Conservation (phyloP, 192 early-diverging fungal genomes). For the Gigaspora rosea region DNA sequence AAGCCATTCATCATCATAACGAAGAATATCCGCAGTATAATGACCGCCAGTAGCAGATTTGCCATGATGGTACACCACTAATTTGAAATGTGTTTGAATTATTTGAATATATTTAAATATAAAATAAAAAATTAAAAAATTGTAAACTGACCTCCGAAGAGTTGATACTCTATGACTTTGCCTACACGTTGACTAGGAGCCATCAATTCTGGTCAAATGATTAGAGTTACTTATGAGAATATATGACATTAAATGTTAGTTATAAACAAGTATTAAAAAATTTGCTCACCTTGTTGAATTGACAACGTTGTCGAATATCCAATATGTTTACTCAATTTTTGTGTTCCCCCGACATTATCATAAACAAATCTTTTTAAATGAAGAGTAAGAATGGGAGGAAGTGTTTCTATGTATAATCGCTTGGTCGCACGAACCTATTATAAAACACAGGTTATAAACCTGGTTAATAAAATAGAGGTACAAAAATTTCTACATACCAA, state of each 20-base stretch:
- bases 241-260: neutral
- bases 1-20: conserved; percentile 79
- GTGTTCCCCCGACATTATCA: conserved; percentile 67
- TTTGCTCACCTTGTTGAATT: conserved; percentile 58
- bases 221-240: neutral
- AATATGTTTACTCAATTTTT: conserved; percentile 88
- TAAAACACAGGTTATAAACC: neutral
- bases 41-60: conserved; percentile 85
- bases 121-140: conserved; percentile 18
- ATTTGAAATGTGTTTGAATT: conserved; percentile 8
- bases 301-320: conserved; percentile 65
- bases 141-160: conserved; percentile 64
- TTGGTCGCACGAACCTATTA: conserved; percentile 71
- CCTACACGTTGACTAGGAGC: conserved; percentile 55
- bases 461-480: neutral
- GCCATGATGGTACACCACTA: conserved; percentile 96
- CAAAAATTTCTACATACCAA: conserved; percentile 30
- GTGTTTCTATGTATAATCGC: conserved; percentile 74
- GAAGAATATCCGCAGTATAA: conserved; percentile 92
- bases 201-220: conserved; percentile 51
- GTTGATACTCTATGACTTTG: conserved; percentile 59
- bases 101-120: conserved; percentile 16
- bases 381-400: conserved; percentile 90
- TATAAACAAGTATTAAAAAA: neutral
- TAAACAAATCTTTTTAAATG: conserved; percentile 96